Conservation (phyloP, 23 red algal species). For the Chondrus crispus region DNA sequence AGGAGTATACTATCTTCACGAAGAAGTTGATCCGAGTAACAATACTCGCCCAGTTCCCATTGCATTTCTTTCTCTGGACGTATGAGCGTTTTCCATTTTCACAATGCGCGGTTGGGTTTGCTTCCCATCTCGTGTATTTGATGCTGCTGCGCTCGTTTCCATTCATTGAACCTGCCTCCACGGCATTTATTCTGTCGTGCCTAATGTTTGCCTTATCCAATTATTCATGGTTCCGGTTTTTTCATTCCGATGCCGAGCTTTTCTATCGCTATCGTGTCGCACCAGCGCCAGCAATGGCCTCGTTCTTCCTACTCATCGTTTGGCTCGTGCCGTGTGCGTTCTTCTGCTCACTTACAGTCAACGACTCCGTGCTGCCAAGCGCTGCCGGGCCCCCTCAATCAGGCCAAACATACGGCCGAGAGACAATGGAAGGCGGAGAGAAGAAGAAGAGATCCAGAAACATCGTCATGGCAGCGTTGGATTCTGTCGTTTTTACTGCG, state of each 20-base stretch:
- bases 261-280: slow-evolving; percentile 80
- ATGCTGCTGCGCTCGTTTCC: slow-evolving; percentile 74
- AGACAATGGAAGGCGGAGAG: too few species aligned
- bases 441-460: slow-evolving; percentile 31
- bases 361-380: slow-evolving; percentile 84
- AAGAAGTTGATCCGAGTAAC: slow-evolving; percentile 75
- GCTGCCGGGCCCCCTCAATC: slow-evolving; percentile 16
- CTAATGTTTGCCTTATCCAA: slow-evolving; percentile 62
- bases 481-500: background rate
- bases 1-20: slow-evolving; percentile 83
- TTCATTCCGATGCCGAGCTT: slow-evolving; percentile 59
- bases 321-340: slow-evolving; percentile 89
- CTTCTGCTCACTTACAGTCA: slow-evolving; percentile 80
- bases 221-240: slow-evolving; percentile 74
- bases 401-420: too few species aligned
- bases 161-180: slow-evolving; percentile 68
- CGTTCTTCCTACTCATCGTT: slow-evolving; percentile 81
- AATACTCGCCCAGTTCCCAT: slow-evolving; percentile 45
- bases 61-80: slow-evolving; percentile 57
- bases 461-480: slow-evolving; percentile 7
- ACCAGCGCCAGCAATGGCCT: slow-evolving; percentile 60
- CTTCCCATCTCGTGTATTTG: slow-evolving; percentile 59
- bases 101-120: slow-evolving; percentile 55
- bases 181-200: slow-evolving; percentile 42
- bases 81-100: slow-evolving; percentile 89